A percentile compares a stretch with the other conserved stretches of the same genome.
These are phyloP conservation scores for Simplicillium aogashimaense DNA, from an alignment of 2,329 filamentous ascomycete species.

Conservation along the genomic window DNA sequence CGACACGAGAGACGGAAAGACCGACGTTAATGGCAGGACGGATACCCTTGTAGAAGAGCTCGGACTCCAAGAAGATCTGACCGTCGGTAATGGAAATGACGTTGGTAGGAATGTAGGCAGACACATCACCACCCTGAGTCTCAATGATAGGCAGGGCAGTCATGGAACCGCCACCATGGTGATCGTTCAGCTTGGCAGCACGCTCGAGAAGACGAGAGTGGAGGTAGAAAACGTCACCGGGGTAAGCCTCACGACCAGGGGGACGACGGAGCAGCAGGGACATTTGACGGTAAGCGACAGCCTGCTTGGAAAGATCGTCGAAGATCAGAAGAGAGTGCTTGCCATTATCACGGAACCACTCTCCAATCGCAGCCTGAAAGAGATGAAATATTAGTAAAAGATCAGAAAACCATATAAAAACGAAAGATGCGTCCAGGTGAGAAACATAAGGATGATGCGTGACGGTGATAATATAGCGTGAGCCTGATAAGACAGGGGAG, in stretches of 20 bases:
- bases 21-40: slow-evolving; percentile 99
- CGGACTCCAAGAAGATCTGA: slow-evolving; percentile 98
- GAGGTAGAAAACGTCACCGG: slow-evolving; percentile 98
- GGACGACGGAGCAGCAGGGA: slow-evolving; percentile 95
- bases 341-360: slow-evolving; percentile 74
- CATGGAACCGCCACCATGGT: slow-evolving; percentile 89
- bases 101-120: slow-evolving; percentile 99
- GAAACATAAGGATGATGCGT: slow-evolving; percentile 1
- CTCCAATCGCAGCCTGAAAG: slow-evolving; percentile 39
- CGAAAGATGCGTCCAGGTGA: background rate
- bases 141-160: slow-evolving; percentile 97
- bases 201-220: slow-evolving; percentile 99
- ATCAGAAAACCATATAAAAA: slow-evolving; percentile 1
- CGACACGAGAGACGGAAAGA: slow-evolving; percentile 99
- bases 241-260: slow-evolving; percentile 98
- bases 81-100: slow-evolving; percentile 99
- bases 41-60: slow-evolving; percentile 99
- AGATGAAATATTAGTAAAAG: background rate
- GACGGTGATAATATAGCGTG: background rate
- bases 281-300: slow-evolving; percentile 98
- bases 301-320: slow-evolving; percentile 97
- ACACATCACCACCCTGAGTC: slow-evolving; percentile 99
- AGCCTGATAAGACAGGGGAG: no score
- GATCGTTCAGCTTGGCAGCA: slow-evolving; percentile 98
- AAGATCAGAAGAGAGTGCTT: slow-evolving; percentile 85